A percentile compares a stretch with the other conserved stretches of the same genome.
Evolutionary conservation across 163 green algal genomes (phyloP).

Genomic region (Prototheca stagnorum): DNA sequence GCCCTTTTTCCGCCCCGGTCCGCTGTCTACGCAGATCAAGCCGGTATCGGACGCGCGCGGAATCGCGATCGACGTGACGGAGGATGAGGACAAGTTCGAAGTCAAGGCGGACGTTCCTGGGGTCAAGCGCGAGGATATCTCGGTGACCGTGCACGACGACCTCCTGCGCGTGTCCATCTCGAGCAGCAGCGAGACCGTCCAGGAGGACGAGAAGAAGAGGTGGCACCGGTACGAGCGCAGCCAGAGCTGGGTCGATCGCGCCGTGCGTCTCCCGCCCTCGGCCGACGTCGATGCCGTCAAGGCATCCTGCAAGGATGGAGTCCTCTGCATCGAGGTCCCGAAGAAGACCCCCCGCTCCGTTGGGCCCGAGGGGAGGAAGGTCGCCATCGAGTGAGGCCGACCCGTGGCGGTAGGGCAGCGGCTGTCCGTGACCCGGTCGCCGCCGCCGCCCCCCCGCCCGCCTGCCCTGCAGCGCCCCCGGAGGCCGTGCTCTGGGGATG

Average conservation of each 20-base stretch:
- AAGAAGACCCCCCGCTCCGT: no score
- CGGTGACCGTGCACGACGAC: slow-evolving; percentile 18
- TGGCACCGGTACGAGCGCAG: slow-evolving; percentile 16
- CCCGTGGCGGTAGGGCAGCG: no score
- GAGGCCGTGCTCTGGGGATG: no score
- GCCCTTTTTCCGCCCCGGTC: no score
- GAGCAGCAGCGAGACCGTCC: slow-evolving; percentile 2
- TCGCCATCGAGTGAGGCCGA: no score
- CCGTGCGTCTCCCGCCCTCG: slow-evolving; percentile 12
- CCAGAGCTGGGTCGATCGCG: slow-evolving; percentile 7
- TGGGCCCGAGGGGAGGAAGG: background rate
- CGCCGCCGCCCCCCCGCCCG: no score
- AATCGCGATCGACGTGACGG: background rate
- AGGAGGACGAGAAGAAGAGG: slow-evolving; percentile 1
- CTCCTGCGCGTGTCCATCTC: slow-evolving; percentile 13
- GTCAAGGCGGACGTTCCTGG: slow-evolving; percentile 26
- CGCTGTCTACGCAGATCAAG: no score
- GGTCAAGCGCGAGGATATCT: slow-evolving; percentile 21
- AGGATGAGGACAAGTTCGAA: slow-evolving; percentile 5
- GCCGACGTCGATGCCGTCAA: slow-evolving; percentile 18
- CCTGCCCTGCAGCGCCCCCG: no score
- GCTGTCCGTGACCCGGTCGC: no score
- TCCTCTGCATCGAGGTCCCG: slow-evolving; percentile 11
- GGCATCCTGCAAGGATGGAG: slow-evolving; percentile 10
- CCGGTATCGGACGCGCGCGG: no score